Conservation (phyloP, 768 basidiomycete genomes). For the Lactarius sp. region DNA sequence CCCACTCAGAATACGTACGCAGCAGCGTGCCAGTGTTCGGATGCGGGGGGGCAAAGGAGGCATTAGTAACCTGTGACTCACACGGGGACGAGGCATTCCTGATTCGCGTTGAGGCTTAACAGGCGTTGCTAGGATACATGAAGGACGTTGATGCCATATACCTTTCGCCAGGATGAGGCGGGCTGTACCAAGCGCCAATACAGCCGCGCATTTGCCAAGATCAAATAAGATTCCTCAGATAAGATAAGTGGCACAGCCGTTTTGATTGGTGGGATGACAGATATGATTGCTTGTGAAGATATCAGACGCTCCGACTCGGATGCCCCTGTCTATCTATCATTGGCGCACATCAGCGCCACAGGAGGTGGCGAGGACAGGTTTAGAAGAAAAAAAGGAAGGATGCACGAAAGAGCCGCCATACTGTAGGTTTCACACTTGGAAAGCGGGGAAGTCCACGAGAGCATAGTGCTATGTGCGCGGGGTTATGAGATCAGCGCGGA, state of each 20-base stretch:
- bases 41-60: too few species aligned
- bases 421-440: conserved; percentile 85
- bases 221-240: conserved; percentile 42
- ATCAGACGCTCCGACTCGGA: conserved; percentile 83
- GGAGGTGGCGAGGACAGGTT: neutral
- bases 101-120: conserved; percentile 82
- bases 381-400: conserved; percentile 19
- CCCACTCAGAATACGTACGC: conserved; percentile 34
- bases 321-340: conserved; percentile 87
- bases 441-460: conserved; percentile 94
- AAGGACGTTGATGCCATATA: conserved; percentile 84
- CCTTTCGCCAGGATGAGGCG: conserved; percentile 87
- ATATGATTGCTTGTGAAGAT: conserved; percentile 90
- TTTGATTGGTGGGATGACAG: conserved; percentile 73
- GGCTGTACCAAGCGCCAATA: conserved; percentile 68
- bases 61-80: conserved; percentile 47
- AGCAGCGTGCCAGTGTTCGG: neutral
- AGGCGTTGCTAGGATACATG: conserved; percentile 54
- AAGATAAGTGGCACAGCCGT: conserved; percentile 36
- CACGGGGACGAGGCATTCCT: conserved; percentile 88
- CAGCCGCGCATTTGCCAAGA: conserved; percentile 37
- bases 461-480: conserved; percentile 89
- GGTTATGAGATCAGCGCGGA: conserved; percentile 76
- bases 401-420: conserved; percentile 85
- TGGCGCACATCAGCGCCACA: neutral